Evolutionary conservation across 192 early-diverging fungal species (phyloP), one percentile per base, ranked within the genome.

Genomic region (Entrophospora sp.): DNA sequence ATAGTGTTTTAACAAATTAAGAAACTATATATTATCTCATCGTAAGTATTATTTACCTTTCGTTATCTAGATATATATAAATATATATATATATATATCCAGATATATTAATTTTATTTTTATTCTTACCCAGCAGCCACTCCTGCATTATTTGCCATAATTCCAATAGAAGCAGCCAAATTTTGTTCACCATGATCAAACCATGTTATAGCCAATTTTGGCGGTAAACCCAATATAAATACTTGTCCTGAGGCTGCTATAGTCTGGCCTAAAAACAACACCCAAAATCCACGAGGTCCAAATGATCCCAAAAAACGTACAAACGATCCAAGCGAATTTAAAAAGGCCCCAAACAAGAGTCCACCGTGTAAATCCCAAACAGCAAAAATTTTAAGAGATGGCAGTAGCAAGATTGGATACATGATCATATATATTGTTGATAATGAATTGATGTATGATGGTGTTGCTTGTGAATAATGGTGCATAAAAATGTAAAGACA

Each of bases 151-250:
- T 79, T 79, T 0, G 72, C 71, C 5, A 66, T 68, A 16, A 79
- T 69, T 3, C 74, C 77, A 38, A 79, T 56, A 8, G 74, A 43
- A 27, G 72, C 76, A 5, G 75, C 74, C 12, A 75, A 25, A 60
- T 79, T 79, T 30, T 76, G 73, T 64, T 79, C 69, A 2, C 77
- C 77, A 28, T 49, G 5, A 51, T 73, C 68, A 66, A 84, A 84
- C 82, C 79, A 84, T 38, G 73, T 66, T 24, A 75, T 73, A 27
- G 79, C 77, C 51, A 77, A 84, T 77, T 84, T 79, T 31, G 82
- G 77, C 20, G 79, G 76, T 12, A 76, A 67, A 22, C 81, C 79
- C 32, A 84, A 58, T 53, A 84, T 75, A 73, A 84, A 84, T 7
- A 80, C 76, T 49, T 81, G 75, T n/a, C 78, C 79, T 30, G 71